These are phyloP conservation scores for Nidula niveotomentosa DNA, from an alignment of 1,284 basidiomycete genomes.

Conservation along the genomic window DNA sequence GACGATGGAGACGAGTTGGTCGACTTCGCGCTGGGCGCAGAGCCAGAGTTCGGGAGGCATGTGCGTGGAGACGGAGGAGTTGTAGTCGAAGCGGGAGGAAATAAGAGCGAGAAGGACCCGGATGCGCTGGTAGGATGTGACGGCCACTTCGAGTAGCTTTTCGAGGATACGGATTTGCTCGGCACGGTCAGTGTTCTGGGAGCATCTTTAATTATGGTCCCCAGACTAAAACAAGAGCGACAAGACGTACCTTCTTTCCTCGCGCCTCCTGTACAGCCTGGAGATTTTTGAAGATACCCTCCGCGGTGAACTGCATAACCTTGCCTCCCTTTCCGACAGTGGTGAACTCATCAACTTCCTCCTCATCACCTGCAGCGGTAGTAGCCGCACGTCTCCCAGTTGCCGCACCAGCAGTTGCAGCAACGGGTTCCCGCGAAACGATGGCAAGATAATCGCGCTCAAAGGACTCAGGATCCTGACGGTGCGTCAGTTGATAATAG, in stretches of 20 bases:
- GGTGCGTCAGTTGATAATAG: constrained; percentile 1
- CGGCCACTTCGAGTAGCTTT: constrained; percentile 85
- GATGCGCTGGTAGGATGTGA: constrained; percentile 90
- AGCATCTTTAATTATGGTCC: neutral
- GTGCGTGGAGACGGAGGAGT: constrained; percentile 81
- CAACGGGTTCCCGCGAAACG: constrained; percentile 45
- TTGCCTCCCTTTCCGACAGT: constrained; percentile 94
- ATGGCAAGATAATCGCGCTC: constrained; percentile 70
- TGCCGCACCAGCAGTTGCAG: constrained; percentile 10
- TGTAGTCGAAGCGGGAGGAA: constrained; percentile 97
- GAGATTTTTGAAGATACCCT: constrained; percentile 93
- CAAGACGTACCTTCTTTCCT: constrained; percentile 81
- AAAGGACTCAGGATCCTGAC: constrained; percentile 87
- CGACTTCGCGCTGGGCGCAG: constrained; percentile 85
- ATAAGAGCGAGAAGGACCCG: constrained; percentile 93
- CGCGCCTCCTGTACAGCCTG: constrained; percentile 92
- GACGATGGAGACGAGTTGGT: constrained; percentile 83
- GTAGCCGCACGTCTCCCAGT: constrained; percentile 11
- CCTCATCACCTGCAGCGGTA: constrained; percentile 39
- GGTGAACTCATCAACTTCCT: constrained; percentile 76
- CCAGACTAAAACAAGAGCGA: neutral
- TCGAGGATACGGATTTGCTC: constrained; percentile 94
- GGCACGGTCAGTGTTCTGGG: constrained; percentile 91
- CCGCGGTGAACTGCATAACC: constrained; percentile 80
- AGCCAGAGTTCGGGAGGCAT: constrained; percentile 96